phyloP scores from a whole-genome alignment of 2,329 filamentous ascomycete species.

The Chaetothyriales sp. region DNA sequence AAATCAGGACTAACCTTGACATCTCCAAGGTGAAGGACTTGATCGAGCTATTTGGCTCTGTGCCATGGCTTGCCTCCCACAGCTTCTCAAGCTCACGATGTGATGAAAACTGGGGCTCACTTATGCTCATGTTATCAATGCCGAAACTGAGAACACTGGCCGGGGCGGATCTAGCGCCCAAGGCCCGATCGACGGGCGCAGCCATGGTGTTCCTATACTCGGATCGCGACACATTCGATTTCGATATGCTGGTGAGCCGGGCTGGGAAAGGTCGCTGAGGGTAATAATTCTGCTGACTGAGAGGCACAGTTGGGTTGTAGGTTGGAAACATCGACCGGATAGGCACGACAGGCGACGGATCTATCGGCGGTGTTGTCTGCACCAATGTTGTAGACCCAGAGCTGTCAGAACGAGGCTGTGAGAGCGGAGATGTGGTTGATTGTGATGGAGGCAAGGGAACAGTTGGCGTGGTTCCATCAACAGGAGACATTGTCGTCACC shows the following conservation, averaged over 20 bases:
- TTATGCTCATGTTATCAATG: conserved; percentile 22
- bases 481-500: conserved; percentile 14
- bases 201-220: conserved; percentile 21
- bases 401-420: conserved; percentile 5
- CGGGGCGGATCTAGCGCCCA: conserved; percentile 27
- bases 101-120: conserved; percentile 24
- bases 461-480: conserved; percentile 12
- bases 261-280: conserved; percentile 17
- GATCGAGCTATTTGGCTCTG: conserved; percentile 21
- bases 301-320: conserved; percentile 26
- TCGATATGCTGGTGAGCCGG: conserved; percentile 4
- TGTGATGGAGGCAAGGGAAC: not conserved
- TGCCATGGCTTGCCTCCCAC: conserved; percentile 34
- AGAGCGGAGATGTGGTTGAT: not conserved
- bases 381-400: conserved; percentile 12
- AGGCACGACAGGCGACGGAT: conserved; percentile 22
- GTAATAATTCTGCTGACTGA: conserved; percentile 25
- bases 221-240: conserved; percentile 8
- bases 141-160: conserved; percentile 30
- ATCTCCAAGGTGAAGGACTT: conserved; percentile 27
- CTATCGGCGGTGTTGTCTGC: conserved; percentile 2
- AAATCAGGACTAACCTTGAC: conserved; percentile 23
- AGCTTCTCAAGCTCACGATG: conserved; percentile 25
- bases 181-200: conserved; percentile 23
- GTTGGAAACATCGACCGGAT: conserved; percentile 33